Evolutionary conservation across 2,329 filamentous ascomycete genomes (phyloP).

Genomic region (Cercospora sp.): DNA sequence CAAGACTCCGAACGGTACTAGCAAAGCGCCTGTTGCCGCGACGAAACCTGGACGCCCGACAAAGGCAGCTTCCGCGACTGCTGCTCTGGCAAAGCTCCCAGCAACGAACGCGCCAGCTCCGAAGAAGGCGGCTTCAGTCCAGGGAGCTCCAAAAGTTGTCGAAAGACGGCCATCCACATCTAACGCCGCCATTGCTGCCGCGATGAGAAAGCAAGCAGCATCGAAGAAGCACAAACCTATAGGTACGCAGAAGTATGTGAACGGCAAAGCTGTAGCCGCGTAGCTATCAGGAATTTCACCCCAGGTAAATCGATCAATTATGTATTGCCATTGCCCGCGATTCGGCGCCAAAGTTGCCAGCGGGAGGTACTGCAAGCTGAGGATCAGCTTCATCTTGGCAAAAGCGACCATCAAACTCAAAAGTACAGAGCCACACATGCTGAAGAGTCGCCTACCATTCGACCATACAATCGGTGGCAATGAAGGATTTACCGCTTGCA

Average conservation of each 20-base stretch:
- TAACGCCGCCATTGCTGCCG: constrained; percentile 17
- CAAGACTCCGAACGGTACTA: neutral
- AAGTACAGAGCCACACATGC: neutral
- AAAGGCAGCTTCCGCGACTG: constrained; percentile 13
- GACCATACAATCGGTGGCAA: neutral
- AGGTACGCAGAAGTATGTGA: constrained; percentile 34
- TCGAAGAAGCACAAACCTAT: constrained; percentile 26
- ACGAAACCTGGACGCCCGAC: constrained; percentile 14
- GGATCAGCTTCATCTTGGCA: neutral
- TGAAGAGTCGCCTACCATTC: neutral
- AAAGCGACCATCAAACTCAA: neutral
- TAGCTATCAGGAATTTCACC: neutral
- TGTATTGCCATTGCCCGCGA: neutral
- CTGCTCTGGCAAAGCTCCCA: neutral
- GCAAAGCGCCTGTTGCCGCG: neutral
- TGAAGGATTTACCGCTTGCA: neutral
- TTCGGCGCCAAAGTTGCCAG: neutral
- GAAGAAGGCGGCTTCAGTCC: constrained; percentile 16
- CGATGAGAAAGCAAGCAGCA: constrained; percentile 24
- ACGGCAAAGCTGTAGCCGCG: constrained; percentile 18
- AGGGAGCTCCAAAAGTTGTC: constrained; percentile 19
- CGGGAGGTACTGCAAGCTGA: neutral
- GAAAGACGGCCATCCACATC: constrained; percentile 20
- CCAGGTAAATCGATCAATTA: neutral
- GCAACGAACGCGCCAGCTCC: constrained; percentile 8